Evolutionary conservation across 257 asterid species (phyloP), one percentile per base, ranked within the genome.

Genomic region (Cruciata laevipes): DNA sequence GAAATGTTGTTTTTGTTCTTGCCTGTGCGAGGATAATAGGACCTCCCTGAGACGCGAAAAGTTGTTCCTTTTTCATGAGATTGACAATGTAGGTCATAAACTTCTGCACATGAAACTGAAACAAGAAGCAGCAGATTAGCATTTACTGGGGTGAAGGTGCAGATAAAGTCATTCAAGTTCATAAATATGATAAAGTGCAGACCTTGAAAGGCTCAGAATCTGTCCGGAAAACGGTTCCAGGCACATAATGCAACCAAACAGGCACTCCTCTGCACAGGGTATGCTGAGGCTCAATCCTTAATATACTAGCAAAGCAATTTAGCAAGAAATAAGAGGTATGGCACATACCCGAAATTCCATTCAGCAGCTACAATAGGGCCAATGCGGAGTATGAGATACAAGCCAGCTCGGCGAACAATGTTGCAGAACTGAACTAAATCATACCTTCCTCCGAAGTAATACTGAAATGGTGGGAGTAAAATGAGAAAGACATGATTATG

Each of bases 331-430:
- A 13, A 23, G 10, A 55, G 3, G 56, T 23, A 44, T 65, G n/a
- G 57, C 83, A 18, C 83, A 18, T 76, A 89, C 98, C 97, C 98
- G 67, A 75, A 92, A 75, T 92, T 87, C 98, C 98, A 92, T 66
- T 92, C 98, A 14, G 97, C 98, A 0, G 96, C 96, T 23, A 89
- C 88, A 75, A 89, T 87, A 7, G 98, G 98, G 33, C 98, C 98
- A 51, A 92, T 92, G 4, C 98, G 87, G 38, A 92, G 96, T 60
- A 89, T 82, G 77, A 92, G n/a, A 80, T 82, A 86, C 93, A 92
- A 53, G 70, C 90, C 89, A 38, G 96, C 81, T 57, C 83, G 79
- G 73, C 82, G 89, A 73, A 91, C 96, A 23, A 86, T 83, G 87
- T 91, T 89, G 81, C 93, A 86, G 63, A 92, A 92, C 16, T 79